Conservation (phyloP, 1,284 basidiomycete genomes). For the Veloporphyrellus conicus region DNA sequence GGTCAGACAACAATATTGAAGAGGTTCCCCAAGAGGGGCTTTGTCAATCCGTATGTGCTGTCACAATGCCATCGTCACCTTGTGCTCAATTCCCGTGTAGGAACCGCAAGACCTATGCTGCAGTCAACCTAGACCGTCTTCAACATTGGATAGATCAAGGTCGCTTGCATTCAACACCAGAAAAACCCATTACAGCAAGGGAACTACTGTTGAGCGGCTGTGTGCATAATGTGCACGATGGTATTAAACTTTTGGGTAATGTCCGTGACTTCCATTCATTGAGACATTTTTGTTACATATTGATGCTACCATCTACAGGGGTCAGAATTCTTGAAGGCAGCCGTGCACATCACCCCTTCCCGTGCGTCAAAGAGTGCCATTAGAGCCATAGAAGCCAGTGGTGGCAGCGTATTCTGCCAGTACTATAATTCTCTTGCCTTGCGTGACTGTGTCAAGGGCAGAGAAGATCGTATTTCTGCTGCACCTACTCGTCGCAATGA, state of each 20-base stretch:
- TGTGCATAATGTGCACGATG: slow-evolving; percentile 83
- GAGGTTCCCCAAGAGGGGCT: slow-evolving; percentile 90
- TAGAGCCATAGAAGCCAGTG: slow-evolving; percentile 73
- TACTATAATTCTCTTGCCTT: slow-evolving; percentile 89
- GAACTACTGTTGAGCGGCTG: slow-evolving; percentile 84
- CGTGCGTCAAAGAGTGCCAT: slow-evolving; percentile 87
- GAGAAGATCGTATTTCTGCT: slow-evolving; percentile 65
- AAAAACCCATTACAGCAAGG: slow-evolving; percentile 83
- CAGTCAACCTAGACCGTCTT: slow-evolving; percentile 83
- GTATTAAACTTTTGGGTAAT: slow-evolving; percentile 87
- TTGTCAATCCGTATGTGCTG: slow-evolving; percentile 78
- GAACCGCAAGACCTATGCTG: slow-evolving; percentile 70
- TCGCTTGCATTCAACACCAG: slow-evolving; percentile 72
- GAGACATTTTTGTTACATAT: not conserved
- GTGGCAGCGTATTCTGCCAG: slow-evolving; percentile 85
- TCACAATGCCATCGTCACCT: slow-evolving; percentile 1
- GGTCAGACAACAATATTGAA: slow-evolving; percentile 95
- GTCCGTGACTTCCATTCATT: slow-evolving; percentile 41
- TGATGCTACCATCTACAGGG: slow-evolving; percentile 44
- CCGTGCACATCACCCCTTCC: slow-evolving; percentile 81
- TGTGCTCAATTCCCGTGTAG: slow-evolving; percentile 37
- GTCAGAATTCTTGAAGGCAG: slow-evolving; percentile 60
- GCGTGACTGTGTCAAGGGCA: slow-evolving; percentile 73
- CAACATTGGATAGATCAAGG: slow-evolving; percentile 90
- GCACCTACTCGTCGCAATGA: slow-evolving; percentile 81